phyloP scores from a whole-genome alignment of 2,329 filamentous ascomycete genomes.

The Penicillium sp. region DNA sequence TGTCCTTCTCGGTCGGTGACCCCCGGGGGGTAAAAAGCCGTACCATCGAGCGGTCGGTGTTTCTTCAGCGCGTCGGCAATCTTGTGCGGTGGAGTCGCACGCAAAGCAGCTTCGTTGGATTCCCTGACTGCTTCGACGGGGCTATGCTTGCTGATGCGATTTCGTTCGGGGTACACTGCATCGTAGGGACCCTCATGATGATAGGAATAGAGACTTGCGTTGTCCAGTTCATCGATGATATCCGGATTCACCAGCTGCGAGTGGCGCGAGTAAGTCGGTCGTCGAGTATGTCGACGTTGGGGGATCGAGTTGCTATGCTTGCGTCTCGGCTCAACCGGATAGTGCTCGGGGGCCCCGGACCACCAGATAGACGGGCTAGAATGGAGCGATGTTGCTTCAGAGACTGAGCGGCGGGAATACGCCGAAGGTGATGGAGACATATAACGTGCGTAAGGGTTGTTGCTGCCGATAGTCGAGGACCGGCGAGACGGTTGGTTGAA shows the following conservation, averaged over 20 bases:
- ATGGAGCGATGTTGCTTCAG: conserved; percentile 18
- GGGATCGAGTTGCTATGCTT: conserved; percentile 13
- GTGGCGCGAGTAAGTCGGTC: conserved; percentile 16
- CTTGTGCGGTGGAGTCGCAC: conserved; percentile 72
- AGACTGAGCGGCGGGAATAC: conserved; percentile 15
- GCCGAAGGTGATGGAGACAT: conserved; percentile 22
- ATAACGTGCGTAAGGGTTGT: conserved; percentile 27
- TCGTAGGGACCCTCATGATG: conserved; percentile 92
- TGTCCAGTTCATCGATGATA: conserved; percentile 73
- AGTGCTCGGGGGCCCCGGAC: conserved; percentile 23
- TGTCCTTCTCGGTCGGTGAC: conserved; percentile 61
- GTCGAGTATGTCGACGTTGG: conserved; percentile 16
- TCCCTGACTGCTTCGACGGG: conserved; percentile 70
- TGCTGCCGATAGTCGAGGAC: conserved; percentile 12
- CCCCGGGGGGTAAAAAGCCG: conserved; percentile 69
- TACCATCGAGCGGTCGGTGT: conserved; percentile 76
- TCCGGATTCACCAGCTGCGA: conserved; percentile 57
- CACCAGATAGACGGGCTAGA: conserved; percentile 22
- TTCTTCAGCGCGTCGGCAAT: conserved; percentile 65
- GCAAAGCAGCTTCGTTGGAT: conserved; percentile 69
- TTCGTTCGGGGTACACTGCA: conserved; percentile 68
- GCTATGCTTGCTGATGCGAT: conserved; percentile 56
- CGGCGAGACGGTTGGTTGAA: conserved; percentile 11
- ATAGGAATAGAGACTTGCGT: conserved; percentile 58
- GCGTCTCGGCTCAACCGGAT: conserved; percentile 22